Evolutionary conservation across 345 rosid species (phyloP).

Genomic region (Kernera saxatilis): DNA sequence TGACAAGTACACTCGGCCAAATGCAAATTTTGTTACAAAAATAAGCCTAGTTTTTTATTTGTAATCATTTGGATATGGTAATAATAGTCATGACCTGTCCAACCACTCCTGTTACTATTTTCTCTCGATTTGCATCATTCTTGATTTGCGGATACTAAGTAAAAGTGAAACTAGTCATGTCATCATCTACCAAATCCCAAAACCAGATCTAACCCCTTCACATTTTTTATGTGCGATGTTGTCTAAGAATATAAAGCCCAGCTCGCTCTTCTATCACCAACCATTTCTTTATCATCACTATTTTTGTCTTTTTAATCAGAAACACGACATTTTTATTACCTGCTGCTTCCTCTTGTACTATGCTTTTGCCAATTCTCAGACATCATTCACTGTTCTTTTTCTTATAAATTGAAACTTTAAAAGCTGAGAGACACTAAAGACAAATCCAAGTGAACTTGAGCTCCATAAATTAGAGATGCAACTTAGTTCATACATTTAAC

Average conservation of each 20-base stretch:
- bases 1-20: constrained; percentile 17
- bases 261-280: not conserved
- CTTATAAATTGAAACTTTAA: constrained; percentile 9
- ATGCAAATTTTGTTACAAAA: not conserved
- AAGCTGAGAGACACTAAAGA: not conserved
- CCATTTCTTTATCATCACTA: not conserved
- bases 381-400: not conserved
- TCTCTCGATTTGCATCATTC: constrained; percentile 6
- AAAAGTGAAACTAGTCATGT: constrained; percentile 9
- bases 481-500: constrained; percentile 24
- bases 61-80: constrained; percentile 6
- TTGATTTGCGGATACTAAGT: constrained; percentile 10
- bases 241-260: not conserved
- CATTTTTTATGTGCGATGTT: not conserved
- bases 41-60: not conserved
- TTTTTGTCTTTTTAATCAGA: not conserved
- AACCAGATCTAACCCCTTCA: constrained; percentile 4
- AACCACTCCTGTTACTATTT: constrained; percentile 14
- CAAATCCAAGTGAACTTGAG: not conserved
- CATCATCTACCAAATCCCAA: constrained; percentile 15
- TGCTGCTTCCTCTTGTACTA: not conserved
- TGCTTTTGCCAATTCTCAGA: not conserved
- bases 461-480: constrained; percentile 16
- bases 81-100: constrained; percentile 3
- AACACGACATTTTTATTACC: not conserved